phyloP scores from a whole-genome alignment of 2,329 filamentous ascomycete genomes.

The Pyricularia sp. region DNA sequence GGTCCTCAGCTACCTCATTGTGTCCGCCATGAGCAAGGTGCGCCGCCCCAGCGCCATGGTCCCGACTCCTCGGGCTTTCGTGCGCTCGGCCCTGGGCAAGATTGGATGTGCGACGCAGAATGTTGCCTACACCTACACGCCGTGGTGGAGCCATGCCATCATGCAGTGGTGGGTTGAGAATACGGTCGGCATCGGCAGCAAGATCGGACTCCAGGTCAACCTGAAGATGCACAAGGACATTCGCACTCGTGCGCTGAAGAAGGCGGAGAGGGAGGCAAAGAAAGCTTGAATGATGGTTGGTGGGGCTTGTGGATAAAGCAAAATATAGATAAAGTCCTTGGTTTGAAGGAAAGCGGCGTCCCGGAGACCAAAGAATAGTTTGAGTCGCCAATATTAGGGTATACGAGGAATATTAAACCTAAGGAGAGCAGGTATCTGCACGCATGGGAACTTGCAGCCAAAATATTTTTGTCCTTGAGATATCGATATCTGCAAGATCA shows the following conservation, averaged over 20 bases:
- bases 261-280: conserved; percentile 74
- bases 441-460: neutral
- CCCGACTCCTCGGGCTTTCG: conserved; percentile 75
- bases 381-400: neutral
- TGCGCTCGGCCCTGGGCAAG: conserved; percentile 68
- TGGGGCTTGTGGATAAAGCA: neutral
- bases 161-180: conserved; percentile 76
- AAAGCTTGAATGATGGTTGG: conserved; percentile 29
- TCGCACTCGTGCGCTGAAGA: conserved; percentile 70
- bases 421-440: neutral
- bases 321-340: neutral
- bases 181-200: conserved; percentile 39
- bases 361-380: neutral
- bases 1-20: conserved; percentile 85
- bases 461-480: neutral
- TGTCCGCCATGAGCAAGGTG: conserved; percentile 95
- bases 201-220: conserved; percentile 39
- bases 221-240: conserved; percentile 73
- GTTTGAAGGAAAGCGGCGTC: neutral
- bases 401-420: neutral
- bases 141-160: conserved; percentile 84
- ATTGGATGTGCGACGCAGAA: conserved; percentile 76
- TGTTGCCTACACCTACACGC: conserved; percentile 77
- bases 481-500: neutral
- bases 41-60: conserved; percentile 68